Evolutionary conservation across 2,329 filamentous ascomycete genomes (phyloP).

Genomic region (Biscogniauxia sp.): DNA sequence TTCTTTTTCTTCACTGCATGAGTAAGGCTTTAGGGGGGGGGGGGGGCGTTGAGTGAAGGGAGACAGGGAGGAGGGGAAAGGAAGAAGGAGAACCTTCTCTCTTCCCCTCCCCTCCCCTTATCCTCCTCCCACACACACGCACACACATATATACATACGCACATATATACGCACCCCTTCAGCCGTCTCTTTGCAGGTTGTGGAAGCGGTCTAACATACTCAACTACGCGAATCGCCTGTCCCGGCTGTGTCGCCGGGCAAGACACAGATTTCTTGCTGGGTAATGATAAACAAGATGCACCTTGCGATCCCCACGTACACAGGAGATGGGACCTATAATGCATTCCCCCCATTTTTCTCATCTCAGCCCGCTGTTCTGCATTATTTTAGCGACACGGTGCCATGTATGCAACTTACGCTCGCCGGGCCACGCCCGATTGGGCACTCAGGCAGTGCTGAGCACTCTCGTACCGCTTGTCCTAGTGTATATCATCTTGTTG

Average conservation of each 20-base stretch:
- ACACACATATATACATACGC: no score
- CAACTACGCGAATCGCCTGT: slow-evolving; percentile 47
- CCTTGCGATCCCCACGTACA: slow-evolving; percentile 46
- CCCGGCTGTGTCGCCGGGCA: slow-evolving; percentile 42
- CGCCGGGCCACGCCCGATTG: slow-evolving; percentile 32
- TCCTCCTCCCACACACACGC: neutral
- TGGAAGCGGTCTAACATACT: slow-evolving; percentile 47
- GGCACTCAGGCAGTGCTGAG: slow-evolving; percentile 29
- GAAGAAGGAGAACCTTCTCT: no score
- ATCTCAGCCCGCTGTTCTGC: slow-evolving; percentile 27
- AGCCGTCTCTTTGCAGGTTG: neutral
- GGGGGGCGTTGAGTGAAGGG: no score
- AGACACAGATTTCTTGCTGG: slow-evolving; percentile 35
- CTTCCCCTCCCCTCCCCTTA: no score
- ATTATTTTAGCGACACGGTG: slow-evolving; percentile 16
- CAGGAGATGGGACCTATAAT: slow-evolving; percentile 36
- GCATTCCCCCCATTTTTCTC: slow-evolving; percentile 11
- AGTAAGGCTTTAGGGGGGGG: neutral
- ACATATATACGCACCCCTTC: no score
- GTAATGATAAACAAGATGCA: slow-evolving; percentile 44
- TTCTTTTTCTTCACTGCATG: neutral
- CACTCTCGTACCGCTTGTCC: slow-evolving; percentile 31
- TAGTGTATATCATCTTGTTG: slow-evolving; percentile 17
- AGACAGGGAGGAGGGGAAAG: no score
- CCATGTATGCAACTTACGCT: slow-evolving; percentile 31